Evolutionary conservation across 2,329 filamentous ascomycete genomes (phyloP).

Genomic region (Penicillium sp.): DNA sequence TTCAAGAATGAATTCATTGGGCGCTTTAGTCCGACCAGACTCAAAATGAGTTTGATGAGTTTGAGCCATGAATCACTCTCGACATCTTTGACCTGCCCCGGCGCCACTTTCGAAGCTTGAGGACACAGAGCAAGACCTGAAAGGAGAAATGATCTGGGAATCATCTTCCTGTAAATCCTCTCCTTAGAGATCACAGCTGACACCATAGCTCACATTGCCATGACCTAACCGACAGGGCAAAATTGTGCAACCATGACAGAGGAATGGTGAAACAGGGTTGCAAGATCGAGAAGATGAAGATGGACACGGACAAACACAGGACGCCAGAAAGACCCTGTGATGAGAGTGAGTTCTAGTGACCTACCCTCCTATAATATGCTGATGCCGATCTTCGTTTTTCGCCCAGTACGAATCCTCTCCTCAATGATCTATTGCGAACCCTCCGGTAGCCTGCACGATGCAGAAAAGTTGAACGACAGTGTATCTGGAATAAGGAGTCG

Average conservation of each 20-base stretch:
- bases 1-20: not conserved
- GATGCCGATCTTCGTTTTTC: not conserved
- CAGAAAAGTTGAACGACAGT: not conserved
- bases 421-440: too few relatives aligned
- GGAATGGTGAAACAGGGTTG: not conserved
- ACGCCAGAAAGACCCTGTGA: not conserved
- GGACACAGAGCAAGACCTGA: not conserved
- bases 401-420: not conserved
- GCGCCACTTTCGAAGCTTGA: not conserved
- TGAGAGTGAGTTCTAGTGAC: not conserved
- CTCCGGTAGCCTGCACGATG: not conserved
- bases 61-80: not conserved
- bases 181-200: not conserved
- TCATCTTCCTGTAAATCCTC: not conserved
- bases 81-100: not conserved
- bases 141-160: not conserved
- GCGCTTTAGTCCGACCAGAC: not conserved
- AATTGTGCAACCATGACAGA: not conserved
- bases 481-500: not conserved
- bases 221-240: not conserved
- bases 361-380: not conserved
- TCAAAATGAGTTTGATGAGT: not conserved
- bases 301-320: not conserved
- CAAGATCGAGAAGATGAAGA: not conserved
- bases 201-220: not conserved